A percentile compares a stretch with the other conserved stretches of the same genome.
Evolutionary conservation across 345 rosid genomes (phyloP).

Genomic region (Moricandia arvensis): DNA sequence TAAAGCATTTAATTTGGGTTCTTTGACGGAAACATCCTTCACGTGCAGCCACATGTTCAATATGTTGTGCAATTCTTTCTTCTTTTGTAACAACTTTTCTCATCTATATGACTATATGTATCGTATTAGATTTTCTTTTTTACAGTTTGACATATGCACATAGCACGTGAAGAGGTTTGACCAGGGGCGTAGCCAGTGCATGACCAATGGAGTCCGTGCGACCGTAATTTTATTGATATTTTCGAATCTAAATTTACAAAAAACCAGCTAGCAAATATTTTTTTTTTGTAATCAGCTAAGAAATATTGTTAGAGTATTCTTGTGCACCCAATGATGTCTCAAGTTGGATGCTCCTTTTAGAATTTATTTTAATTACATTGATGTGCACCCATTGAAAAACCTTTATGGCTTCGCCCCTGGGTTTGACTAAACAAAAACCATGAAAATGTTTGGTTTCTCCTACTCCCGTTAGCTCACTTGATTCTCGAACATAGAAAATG

Average conservation of each 20-base stretch:
- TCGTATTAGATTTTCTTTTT: background rate
- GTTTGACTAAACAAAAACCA: conserved; percentile 13
- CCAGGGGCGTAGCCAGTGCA: no score
- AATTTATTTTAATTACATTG: no score
- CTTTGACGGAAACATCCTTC: conserved; percentile 27
- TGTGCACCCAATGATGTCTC: no score
- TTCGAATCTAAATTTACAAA: no score
- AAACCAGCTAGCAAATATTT: no score
- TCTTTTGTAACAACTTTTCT: conserved; percentile 9
- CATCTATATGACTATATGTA: background rate
- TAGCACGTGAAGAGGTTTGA: conserved; percentile 23
- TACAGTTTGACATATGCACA: conserved; percentile 15
- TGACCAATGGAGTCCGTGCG: no score
- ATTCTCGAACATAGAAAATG: background rate
- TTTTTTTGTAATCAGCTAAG: no score
- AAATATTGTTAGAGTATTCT: no score
- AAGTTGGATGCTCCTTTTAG: no score
- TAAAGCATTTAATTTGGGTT: conserved; percentile 27
- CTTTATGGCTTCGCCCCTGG: no score
- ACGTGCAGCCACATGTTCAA: conserved; percentile 37
- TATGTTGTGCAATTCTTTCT: conserved; percentile 8
- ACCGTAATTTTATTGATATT: no score
- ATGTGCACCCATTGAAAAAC: no score
- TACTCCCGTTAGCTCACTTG: background rate
- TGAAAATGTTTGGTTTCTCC: background rate